Evolutionary conservation across 2,329 filamentous ascomycete species (phyloP), one percentile per base, ranked within the genome.

Genomic region (Epichloe brachyelytri): DNA sequence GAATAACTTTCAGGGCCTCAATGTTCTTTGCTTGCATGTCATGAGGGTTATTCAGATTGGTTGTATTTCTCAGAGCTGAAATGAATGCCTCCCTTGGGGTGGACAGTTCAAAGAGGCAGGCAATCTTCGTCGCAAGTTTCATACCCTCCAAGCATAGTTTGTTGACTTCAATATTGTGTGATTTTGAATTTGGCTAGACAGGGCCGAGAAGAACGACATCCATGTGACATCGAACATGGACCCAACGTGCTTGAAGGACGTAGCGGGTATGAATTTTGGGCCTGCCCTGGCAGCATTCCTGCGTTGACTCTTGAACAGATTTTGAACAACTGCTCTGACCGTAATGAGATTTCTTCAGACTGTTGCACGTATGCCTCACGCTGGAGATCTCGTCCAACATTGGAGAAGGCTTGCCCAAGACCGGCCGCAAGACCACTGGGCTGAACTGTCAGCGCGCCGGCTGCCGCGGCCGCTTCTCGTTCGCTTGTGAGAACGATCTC

Each of bases 201-300:
- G 77, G 0, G 90, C 90, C 5, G 91, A 97, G 62, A 98, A 85
- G 67, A 96, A 94, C 10, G 91, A 95, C 91, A 97, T 98, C 93
- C 93, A 98, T 0, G 89, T 94, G 22, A 95, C 89, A 60, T 95
- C 90, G 63, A 98, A 97, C 93, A 98, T 98, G 0, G 93, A 89
- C 0, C 93, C 93, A 47, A 96, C 86, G 65, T 98, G 93, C 60
- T 88, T 91, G 65, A 88, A 90, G 0, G 90, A 97, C 1, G 88
- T 93, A 3, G 93, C 93, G 1, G 88, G 86, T 50, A 98, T 94
- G 67, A 93, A 98, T 73, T 82, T 69, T 75, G 83, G 60, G 67
- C 82, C 70, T 64, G 78, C 65, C 58, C 85, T 85, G 41, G 85
- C 72, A 2, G 87, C 82, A 53, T 87, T 93, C 60, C 82, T 84